phyloP scores from a whole-genome alignment of 2,329 filamentous ascomycete genomes.

The Colletotrichum australisinense region DNA sequence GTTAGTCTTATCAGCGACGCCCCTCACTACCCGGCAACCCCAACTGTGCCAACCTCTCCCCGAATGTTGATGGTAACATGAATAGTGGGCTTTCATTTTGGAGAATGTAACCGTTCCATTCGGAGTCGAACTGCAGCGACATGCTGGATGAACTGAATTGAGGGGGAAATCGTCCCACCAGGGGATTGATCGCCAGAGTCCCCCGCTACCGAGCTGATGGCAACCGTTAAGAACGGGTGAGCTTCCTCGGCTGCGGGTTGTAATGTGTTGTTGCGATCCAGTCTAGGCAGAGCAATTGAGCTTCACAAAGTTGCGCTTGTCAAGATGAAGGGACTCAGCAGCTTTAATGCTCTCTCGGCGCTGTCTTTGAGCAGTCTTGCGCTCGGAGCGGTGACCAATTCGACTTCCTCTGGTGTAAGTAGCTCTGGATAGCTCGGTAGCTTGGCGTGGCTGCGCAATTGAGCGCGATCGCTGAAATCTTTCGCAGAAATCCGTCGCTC shows the following conservation, averaged over 20 bases:
- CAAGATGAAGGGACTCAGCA: slow-evolving; percentile 16
- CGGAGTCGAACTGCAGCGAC: not conserved
- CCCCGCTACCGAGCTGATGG: not conserved
- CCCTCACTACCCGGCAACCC: slow-evolving; percentile 25
- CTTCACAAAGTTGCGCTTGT: not conserved
- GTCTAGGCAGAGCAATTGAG: not conserved
- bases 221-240: slow-evolving; percentile 9
- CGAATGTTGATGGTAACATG: slow-evolving; percentile 23
- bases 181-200: slow-evolving; percentile 13
- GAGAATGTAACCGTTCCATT: slow-evolving; percentile 32
- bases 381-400: not conserved
- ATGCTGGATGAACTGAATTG: slow-evolving; percentile 15
- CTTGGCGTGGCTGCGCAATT: not conserved
- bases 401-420: slow-evolving; percentile 13
- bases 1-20: slow-evolving; percentile 22
- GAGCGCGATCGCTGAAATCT: not conserved
- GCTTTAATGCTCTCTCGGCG: not conserved
- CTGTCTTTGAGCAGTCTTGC: slow-evolving; percentile 5
- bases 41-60: not conserved
- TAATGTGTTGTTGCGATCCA: not conserved
- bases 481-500: not conserved
- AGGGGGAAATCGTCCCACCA: not conserved
- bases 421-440: not conserved
- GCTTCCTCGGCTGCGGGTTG: not conserved
- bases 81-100: slow-evolving; percentile 30